Percentiles rank a stretch among this genome's conserved stretches.
These are phyloP conservation scores for Mortierella sp. DNA, from an alignment of 371 early-diverging fungal species.

Conservation along the genomic window DNA sequence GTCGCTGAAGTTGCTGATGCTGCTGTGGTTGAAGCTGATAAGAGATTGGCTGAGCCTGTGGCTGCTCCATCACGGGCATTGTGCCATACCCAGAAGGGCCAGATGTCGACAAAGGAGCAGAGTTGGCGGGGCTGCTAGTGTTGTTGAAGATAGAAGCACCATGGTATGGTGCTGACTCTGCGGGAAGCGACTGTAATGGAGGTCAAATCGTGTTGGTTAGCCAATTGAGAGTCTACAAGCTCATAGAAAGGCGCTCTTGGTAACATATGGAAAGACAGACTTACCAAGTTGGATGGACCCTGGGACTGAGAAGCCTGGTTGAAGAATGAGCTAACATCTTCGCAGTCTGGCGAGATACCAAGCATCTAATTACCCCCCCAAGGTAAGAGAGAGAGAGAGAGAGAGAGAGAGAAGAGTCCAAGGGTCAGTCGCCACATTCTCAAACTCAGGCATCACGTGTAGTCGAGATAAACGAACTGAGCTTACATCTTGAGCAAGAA, in stretches of 20 bases:
- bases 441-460: too few relatives aligned
- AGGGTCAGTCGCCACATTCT: neutral
- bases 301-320: neutral
- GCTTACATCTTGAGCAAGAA: constrained; percentile 49
- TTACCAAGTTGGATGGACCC: too few relatives aligned
- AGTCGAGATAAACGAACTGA: neutral
- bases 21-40: constrained; percentile 15
- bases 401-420: neutral
- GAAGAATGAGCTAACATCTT: constrained; percentile 6
- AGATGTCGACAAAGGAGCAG: constrained; percentile 14
- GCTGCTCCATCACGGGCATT: constrained; percentile 24
- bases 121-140: neutral
- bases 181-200: too few relatives aligned
- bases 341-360: constrained; percentile 33
- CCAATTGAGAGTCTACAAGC: too few relatives aligned
- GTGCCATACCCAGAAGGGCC: constrained; percentile 20
- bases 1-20: constrained; percentile 12
- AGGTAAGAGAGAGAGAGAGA: neutral
- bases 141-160: neutral
- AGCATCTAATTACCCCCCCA: constrained; percentile 41
- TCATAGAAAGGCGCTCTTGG: too few relatives aligned
- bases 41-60: constrained; percentile 11
- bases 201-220: too few relatives aligned
- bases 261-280: too few relatives aligned
- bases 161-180: too few relatives aligned